Evolutionary conservation across 106 monocot species (phyloP).

Genomic region (Apostasia ramifera): DNA sequence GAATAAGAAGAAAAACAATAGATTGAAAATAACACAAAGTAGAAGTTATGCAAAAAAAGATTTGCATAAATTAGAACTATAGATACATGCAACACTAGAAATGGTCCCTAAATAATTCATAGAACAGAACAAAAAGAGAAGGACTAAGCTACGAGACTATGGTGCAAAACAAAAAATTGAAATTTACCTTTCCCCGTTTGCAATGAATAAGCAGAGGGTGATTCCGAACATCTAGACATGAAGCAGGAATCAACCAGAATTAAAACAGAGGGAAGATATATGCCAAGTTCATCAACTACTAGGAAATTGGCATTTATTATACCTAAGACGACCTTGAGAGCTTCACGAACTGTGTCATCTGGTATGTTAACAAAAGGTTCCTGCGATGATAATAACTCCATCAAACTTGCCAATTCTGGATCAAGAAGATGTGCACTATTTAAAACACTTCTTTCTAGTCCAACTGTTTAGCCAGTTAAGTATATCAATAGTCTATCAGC

Average conservation of each 20-base stretch:
- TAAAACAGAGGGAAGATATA: neutral
- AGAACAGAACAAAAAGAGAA: neutral
- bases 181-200: slow-evolving; percentile 60
- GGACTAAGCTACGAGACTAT: too few relatives aligned
- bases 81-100: neutral
- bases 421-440: too few relatives aligned
- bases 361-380: slow-evolving; percentile 45
- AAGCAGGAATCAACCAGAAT: neutral
- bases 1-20: too few relatives aligned
- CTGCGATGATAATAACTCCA: slow-evolving; percentile 6
- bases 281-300: neutral
- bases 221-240: slow-evolving; percentile 36
- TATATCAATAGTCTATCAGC: too few relatives aligned
- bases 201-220: slow-evolving; percentile 65
- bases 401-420: too few relatives aligned
- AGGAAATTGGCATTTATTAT: neutral
- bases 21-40: too few relatives aligned
- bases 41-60: too few relatives aligned
- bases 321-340: slow-evolving; percentile 46
- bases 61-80: too few relatives aligned
- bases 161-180: too few relatives aligned
- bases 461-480: too few relatives aligned
- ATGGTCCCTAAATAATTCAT: neutral
- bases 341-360: slow-evolving; percentile 43
- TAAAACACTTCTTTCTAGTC: too few relatives aligned